Evolutionary conservation across 176 grass and related monocot species (phyloP), one percentile per base, ranked within the genome.

Genomic region (Zizania latifolia): DNA sequence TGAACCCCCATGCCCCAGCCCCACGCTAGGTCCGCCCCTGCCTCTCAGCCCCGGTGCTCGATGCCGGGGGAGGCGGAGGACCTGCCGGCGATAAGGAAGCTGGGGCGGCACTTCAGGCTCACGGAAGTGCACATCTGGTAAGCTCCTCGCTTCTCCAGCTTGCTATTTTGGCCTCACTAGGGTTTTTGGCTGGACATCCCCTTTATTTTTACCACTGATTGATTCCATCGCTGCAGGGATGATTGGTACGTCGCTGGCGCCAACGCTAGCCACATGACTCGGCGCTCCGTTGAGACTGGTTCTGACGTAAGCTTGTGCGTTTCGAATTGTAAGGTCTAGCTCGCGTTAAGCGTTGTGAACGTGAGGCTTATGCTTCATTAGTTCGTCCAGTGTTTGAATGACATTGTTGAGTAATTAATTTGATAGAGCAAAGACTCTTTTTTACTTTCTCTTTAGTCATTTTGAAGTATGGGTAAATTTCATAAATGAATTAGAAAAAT

Each of bases 51-150:
- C 51, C 54, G 30, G 57, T 60, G 41, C 36, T 53, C 80, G 62
- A 54, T 43, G 50, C 51, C 66, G 67, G 28, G 9, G 53, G 32
- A 55, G 58, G 41, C 32, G 62, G 88, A 48, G 65, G 70, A 84
- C 1, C 44, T 68, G 23, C 68, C 78, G 22, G 66, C 83, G 46
- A 81, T 93, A 35, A 54, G 10, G 14, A 77, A 80, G 78, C 88
- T 93, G 13, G 90, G 94, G n/a, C 7, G 11, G 28, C 88, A 89
- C 73, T 91, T 93, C 61, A 82, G 70, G 37, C 37, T 97, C 21
- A 91, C 90, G 17, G 83, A 93, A 75, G 88, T 89, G 16, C 75
- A 87, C 74, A 62, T 97, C 30, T 89, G 88, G 94, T 93, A 77
- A 78, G 45, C 62, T 21, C 31, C 23, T 33, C 32, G 3, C 8